These are phyloP conservation scores for Xylaria venustula DNA, from an alignment of 495 filamentous ascomycete species.

Conservation along the genomic window DNA sequence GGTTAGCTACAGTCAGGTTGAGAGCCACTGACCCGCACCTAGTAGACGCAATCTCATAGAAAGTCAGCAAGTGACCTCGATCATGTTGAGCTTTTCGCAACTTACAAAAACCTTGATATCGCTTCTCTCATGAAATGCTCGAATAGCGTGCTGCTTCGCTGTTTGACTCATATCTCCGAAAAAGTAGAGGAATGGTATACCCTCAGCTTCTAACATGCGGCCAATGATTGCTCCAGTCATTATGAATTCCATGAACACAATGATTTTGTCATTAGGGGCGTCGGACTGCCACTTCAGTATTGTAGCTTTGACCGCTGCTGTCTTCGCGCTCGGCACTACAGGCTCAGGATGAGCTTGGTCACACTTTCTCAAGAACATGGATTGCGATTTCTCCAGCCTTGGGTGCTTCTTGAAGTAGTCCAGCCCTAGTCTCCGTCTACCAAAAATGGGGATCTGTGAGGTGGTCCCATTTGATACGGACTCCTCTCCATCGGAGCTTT, in stretches of 20 bases:
- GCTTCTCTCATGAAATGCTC: slow-evolving; percentile 15
- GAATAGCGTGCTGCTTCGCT: slow-evolving; percentile 17
- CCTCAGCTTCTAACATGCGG: slow-evolving; percentile 19
- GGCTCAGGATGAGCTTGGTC: neutral
- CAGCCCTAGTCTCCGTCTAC: neutral
- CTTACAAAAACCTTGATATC: slow-evolving; percentile 33
- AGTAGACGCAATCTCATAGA: slow-evolving; percentile 27
- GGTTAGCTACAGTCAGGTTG: slow-evolving; percentile 34
- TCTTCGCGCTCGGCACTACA: slow-evolving; percentile 30
- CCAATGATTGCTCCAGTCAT: slow-evolving; percentile 33
- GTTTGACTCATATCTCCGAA: slow-evolving; percentile 19
- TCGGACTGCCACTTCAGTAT: slow-evolving; percentile 32
- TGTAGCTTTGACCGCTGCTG: slow-evolving; percentile 25
- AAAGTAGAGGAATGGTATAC: slow-evolving; percentile 24
- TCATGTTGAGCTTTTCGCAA: neutral
- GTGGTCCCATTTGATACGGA: neutral
- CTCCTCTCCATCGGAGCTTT: neutral
- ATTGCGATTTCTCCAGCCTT: neutral
- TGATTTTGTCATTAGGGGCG: slow-evolving; percentile 40
- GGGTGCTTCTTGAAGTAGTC: neutral
- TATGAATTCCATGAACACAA: slow-evolving; percentile 37
- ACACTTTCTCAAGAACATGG: neutral
- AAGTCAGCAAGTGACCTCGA: neutral
- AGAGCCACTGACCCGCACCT: slow-evolving; percentile 33
- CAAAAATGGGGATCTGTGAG: neutral